These are phyloP conservation scores for Elsinoe batatas DNA, from an alignment of 2,329 filamentous ascomycete species.

Conservation along the genomic window DNA sequence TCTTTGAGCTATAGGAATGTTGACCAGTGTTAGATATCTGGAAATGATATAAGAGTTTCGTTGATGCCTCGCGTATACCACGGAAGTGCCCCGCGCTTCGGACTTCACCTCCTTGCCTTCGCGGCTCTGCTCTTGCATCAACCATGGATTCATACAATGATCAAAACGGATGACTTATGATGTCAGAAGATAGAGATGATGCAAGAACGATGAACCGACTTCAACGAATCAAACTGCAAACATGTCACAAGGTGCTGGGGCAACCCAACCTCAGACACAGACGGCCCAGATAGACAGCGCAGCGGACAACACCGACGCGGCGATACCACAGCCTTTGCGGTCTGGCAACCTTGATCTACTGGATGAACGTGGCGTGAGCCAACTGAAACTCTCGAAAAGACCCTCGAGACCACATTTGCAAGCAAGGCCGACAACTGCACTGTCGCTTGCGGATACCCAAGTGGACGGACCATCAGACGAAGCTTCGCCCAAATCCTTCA, in stretches of 20 bases:
- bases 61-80: background rate
- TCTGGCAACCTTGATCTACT: conserved; percentile 21
- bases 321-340: background rate
- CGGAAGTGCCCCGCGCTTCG: conserved; percentile 4
- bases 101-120: background rate
- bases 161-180: background rate
- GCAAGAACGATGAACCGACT: background rate
- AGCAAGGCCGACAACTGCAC: conserved; percentile 69
- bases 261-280: background rate
- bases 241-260: background rate
- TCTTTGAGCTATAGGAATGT: background rate
- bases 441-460: conserved; percentile 73
- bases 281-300: background rate
- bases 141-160: background rate
- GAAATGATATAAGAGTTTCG: background rate
- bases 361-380: conserved; percentile 22
- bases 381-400: conserved; percentile 27
- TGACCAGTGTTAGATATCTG: background rate
- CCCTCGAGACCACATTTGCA: conserved; percentile 33
- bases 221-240: background rate
- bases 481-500: conserved; percentile 19
- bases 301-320: background rate
- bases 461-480: conserved; percentile 60
- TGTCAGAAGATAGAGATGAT: background rate
- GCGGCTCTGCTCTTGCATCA: background rate